Percentiles rank a stretch among this genome's conserved stretches.
These are phyloP conservation scores for Canavalia ensiformis DNA, from an alignment of 306 rosid genomes.

Conservation along the genomic window DNA sequence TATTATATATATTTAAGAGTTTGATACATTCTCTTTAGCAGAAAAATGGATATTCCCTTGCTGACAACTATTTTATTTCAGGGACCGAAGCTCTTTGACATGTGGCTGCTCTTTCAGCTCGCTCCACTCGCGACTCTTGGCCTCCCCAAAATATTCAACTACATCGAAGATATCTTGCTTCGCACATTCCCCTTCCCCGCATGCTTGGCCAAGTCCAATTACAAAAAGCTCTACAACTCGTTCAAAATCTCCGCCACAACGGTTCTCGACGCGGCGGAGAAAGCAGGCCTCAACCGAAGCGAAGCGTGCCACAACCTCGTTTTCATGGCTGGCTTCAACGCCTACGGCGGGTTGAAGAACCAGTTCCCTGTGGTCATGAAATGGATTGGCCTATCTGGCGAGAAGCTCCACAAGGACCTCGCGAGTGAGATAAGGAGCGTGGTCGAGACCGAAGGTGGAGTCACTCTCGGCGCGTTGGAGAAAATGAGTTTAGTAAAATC, in stretches of 20 bases:
- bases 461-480: constrained; percentile 56
- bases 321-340: constrained; percentile 72
- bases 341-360: constrained; percentile 72
- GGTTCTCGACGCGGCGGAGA: constrained; percentile 62
- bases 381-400: constrained; percentile 72
- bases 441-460: constrained; percentile 55
- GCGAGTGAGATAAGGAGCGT: constrained; percentile 61
- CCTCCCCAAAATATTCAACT: constrained; percentile 55
- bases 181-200: constrained; percentile 65
- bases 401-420: constrained; percentile 56
- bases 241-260: neutral
- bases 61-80: neutral
- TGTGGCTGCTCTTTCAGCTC: constrained; percentile 65
- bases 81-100: constrained; percentile 49
- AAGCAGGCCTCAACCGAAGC: constrained; percentile 52
- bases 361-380: constrained; percentile 63
- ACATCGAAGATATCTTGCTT: constrained; percentile 62
- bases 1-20: no score
- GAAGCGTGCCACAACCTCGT: constrained; percentile 78
- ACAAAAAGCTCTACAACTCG: constrained; percentile 62
- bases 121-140: constrained; percentile 62
- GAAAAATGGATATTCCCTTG: no score
- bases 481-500: constrained; percentile 71
- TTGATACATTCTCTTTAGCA: no score
- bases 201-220: constrained; percentile 48